Conservation (phyloP, 1,139 yeast species). For the Geotrichum citri-aurantii region DNA sequence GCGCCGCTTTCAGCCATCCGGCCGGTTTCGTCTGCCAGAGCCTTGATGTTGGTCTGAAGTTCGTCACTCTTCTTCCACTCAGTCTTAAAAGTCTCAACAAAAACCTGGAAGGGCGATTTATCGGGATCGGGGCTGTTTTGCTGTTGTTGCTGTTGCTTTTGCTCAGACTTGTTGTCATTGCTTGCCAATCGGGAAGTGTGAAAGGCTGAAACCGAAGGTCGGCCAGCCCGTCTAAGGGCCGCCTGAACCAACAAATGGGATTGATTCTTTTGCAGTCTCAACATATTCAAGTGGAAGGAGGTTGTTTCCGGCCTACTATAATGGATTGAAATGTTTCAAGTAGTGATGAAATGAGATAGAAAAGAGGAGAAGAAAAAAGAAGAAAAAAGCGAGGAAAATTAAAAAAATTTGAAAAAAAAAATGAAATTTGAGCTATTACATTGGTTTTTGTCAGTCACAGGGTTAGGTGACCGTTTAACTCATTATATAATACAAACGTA, state of each 20-base stretch:
- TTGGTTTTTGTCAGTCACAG: neutral
- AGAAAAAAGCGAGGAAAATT: neutral
- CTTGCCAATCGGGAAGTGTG: conserved; percentile 12
- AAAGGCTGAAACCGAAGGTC: conserved; percentile 11
- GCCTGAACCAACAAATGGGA: conserved; percentile 10
- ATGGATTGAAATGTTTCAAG: neutral
- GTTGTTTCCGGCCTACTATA: neutral
- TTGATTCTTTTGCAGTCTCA: conserved; percentile 15
- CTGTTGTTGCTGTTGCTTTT: conserved; percentile 17
- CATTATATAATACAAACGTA: neutral
- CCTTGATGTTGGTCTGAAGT: conserved; percentile 86
- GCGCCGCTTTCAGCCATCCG: conserved; percentile 92
- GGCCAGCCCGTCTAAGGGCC: conserved; percentile 8
- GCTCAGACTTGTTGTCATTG: conserved; percentile 9
- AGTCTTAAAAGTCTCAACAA: conserved; percentile 80
- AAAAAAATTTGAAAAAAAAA: neutral
- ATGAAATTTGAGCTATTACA: neutral
- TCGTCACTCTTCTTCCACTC: conserved; percentile 92
- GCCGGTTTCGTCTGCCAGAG: conserved; percentile 94
- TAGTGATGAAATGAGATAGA: neutral
- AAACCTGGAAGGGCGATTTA: conserved; percentile 85
- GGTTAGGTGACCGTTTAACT: neutral
- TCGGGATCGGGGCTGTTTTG: conserved; percentile 21
- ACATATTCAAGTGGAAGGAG: conserved; percentile 3
- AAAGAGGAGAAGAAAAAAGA: neutral